Evolutionary conservation across 2,329 filamentous ascomycete species (phyloP).

Genomic region (Coniochaeta sp.): DNA sequence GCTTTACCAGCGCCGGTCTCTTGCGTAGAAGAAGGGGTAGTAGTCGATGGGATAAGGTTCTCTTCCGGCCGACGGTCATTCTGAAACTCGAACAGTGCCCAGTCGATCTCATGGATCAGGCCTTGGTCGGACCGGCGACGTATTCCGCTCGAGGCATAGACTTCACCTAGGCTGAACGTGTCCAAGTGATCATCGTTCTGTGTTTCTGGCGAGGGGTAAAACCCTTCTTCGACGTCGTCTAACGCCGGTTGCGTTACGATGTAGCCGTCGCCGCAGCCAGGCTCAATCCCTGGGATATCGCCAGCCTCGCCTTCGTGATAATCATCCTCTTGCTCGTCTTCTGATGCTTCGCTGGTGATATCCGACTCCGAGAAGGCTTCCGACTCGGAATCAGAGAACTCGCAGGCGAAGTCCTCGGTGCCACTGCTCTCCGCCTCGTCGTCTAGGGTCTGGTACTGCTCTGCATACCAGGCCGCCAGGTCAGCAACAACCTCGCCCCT

Average conservation of each 20-base stretch:
- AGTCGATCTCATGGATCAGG: constrained; percentile 86
- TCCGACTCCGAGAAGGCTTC: constrained; percentile 42
- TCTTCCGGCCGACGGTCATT: constrained; percentile 61
- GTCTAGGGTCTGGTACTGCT: constrained; percentile 24
- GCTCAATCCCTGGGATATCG: constrained; percentile 71
- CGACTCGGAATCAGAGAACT: constrained; percentile 56
- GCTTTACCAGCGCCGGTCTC: too few species aligned
- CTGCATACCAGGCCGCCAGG: constrained; percentile 33
- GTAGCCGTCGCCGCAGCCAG: constrained; percentile 68
- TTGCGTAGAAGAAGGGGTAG: constrained; percentile 5
- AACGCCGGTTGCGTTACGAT: constrained; percentile 86
- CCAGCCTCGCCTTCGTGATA: constrained; percentile 54
- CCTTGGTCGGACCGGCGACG: constrained; percentile 61
- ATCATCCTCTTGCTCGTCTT: constrained; percentile 44
- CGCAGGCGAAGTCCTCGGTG: constrained; percentile 49
- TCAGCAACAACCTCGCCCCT: constrained; percentile 23
- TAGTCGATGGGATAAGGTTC: constrained; percentile 55
- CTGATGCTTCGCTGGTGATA: constrained; percentile 41
- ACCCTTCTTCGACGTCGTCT: constrained; percentile 75
- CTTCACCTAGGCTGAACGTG: constrained; percentile 70
- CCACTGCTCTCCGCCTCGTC: constrained; percentile 32
- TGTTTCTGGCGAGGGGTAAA: constrained; percentile 65
- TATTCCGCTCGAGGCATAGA: constrained; percentile 87
- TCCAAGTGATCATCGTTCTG: constrained; percentile 77
- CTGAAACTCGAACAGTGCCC: constrained; percentile 81